These are phyloP conservation scores for Fusarium coffeatum DNA, from an alignment of 2,329 filamentous ascomycete species.

Conservation along the genomic window DNA sequence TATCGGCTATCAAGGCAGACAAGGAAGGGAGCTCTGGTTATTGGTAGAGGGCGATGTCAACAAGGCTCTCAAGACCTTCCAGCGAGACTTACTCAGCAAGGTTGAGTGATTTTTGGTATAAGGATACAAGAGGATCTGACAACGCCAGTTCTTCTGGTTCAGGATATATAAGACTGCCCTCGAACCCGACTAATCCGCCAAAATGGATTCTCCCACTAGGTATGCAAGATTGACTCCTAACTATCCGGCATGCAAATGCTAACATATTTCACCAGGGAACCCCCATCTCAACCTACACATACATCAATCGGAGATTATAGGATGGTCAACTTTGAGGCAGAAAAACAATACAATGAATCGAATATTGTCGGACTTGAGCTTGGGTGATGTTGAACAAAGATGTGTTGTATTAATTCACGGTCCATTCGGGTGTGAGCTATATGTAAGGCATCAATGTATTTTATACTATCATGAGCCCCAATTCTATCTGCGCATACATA, in stretches of 20 bases:
- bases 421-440: background rate
- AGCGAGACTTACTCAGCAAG: background rate
- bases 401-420: accelerated
- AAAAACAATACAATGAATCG: background rate
- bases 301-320: background rate
- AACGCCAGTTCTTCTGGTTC: background rate
- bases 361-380: background rate
- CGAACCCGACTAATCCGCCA: background rate
- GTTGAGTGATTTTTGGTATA: background rate
- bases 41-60: background rate
- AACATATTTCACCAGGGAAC: background rate
- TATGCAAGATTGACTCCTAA: background rate
- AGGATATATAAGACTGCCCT: background rate
- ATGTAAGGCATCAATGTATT: background rate
- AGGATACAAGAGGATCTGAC: background rate
- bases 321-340: background rate
- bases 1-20: background rate
- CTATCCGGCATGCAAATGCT: background rate
- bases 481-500: background rate
- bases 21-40: background rate
- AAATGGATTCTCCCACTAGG: background rate
- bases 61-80: background rate
- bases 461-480: background rate
- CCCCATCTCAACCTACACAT: background rate
- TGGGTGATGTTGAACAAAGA: accelerated